Evolutionary conservation across 148 eudicot species (phyloP).

Genomic region (Chenopodium quinoa): DNA sequence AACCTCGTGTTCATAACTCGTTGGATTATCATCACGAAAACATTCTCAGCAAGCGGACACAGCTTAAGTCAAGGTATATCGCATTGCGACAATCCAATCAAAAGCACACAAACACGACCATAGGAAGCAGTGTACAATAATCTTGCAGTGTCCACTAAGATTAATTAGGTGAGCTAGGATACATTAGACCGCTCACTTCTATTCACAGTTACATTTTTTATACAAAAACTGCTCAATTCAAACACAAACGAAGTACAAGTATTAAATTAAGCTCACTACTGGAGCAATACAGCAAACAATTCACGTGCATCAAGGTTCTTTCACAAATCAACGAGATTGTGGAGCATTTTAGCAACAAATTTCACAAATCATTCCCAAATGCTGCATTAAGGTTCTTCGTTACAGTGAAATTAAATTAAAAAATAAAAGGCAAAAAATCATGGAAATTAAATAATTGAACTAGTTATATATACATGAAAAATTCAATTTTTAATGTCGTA

Average conservation of each 20-base stretch:
- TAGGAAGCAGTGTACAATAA: not conserved
- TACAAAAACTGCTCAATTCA: not conserved
- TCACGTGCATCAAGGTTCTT: not conserved
- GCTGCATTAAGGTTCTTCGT: not conserved
- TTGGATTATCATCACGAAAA: not conserved
- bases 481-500: not conserved
- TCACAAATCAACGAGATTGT: too few relatives aligned
- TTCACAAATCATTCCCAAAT: not conserved
- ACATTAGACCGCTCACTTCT: not conserved
- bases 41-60: not conserved
- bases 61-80: not conserved
- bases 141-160: too few relatives aligned
- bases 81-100: not conserved
- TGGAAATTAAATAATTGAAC: not conserved
- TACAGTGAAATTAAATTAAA: not conserved
- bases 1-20: not conserved
- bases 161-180: not conserved
- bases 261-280: not conserved
- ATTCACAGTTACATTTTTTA: not conserved
- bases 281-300: not conserved
- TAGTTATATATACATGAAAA: not conserved
- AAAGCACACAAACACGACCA: not conserved
- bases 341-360: not conserved
- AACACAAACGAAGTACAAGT: not conserved
- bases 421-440: not conserved